Evolutionary conservation across 345 rosid genomes (phyloP).

Genomic region (Carallia brachiata): DNA sequence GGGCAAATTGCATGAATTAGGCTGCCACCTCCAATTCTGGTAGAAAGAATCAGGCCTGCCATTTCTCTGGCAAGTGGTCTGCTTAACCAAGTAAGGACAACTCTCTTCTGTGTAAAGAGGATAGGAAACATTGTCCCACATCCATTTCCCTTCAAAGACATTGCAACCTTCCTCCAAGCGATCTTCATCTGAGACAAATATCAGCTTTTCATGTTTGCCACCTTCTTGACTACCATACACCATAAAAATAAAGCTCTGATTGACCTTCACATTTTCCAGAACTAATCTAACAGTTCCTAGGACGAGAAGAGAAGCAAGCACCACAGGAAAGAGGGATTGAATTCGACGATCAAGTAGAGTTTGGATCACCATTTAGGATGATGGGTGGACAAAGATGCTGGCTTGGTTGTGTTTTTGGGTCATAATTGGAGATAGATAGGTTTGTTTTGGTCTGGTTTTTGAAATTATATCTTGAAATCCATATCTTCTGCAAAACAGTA

Average conservation of each 20-base stretch:
- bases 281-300: slow-evolving; percentile 50
- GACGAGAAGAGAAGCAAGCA: slow-evolving; percentile 49
- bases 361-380: slow-evolving; percentile 36
- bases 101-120: slow-evolving; percentile 73
- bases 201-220: slow-evolving; percentile 25
- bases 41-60: slow-evolving; percentile 83
- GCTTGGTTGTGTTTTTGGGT: background rate
- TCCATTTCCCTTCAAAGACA: slow-evolving; percentile 79
- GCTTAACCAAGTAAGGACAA: slow-evolving; percentile 86
- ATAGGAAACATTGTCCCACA: slow-evolving; percentile 75
- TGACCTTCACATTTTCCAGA: slow-evolving; percentile 55
- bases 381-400: background rate
- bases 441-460: slow-evolving; percentile 4
- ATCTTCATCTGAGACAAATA: slow-evolving; percentile 53
- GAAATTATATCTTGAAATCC: slow-evolving; percentile 31
- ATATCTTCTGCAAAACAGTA: slow-evolving; percentile 29
- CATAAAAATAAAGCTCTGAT: slow-evolving; percentile 34
- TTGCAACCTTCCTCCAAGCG: slow-evolving; percentile 57
- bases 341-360: slow-evolving; percentile 41
- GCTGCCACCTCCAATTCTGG: slow-evolving; percentile 92
- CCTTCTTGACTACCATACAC: slow-evolving; percentile 26
- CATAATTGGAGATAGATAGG: background rate
- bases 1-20: slow-evolving; percentile 65
- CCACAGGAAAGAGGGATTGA: slow-evolving; percentile 56
- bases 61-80: slow-evolving; percentile 71